Evolutionary conservation across 2,329 filamentous ascomycete species (phyloP).

Genomic region (Diaporthe eres): DNA sequence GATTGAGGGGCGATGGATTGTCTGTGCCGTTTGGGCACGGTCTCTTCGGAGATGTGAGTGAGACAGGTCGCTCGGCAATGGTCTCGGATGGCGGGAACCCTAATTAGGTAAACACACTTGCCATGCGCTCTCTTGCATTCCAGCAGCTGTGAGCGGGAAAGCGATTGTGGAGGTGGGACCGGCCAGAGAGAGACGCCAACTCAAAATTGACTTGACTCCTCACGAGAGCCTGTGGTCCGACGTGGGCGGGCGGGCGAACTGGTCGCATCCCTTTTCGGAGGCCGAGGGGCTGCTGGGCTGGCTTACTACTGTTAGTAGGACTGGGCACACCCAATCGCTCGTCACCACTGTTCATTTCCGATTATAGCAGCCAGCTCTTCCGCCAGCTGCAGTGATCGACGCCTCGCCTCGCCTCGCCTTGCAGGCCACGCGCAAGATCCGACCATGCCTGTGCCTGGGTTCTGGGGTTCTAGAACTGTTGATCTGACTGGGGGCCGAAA

Average conservation of each 20-base stretch:
- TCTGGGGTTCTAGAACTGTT: conserved; percentile 25
- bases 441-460: background rate
- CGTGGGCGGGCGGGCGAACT: background rate
- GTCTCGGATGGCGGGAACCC: conserved; percentile 15
- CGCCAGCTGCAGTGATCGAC: conserved; percentile 29
- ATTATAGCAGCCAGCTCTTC: conserved; percentile 8
- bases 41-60: conserved; percentile 11
- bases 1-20: conserved; percentile 6
- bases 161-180: conserved; percentile 10
- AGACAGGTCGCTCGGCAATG: conserved; percentile 28
- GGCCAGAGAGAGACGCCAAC: background rate
- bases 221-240: background rate
- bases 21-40: conserved; percentile 27
- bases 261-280: background rate
- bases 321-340: background rate
- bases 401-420: conserved; percentile 20
- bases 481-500: conserved; percentile 24
- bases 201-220: background rate
- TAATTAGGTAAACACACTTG: conserved; percentile 3
- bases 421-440: conserved; percentile 15
- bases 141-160: background rate
- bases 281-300: background rate
- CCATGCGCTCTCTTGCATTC: conserved; percentile 16
- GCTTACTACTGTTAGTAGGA: background rate
- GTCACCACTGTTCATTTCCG: conserved; percentile 11